These are phyloP conservation scores for Grammothele lineata DNA, from an alignment of 768 basidiomycete species.

Conservation along the genomic window DNA sequence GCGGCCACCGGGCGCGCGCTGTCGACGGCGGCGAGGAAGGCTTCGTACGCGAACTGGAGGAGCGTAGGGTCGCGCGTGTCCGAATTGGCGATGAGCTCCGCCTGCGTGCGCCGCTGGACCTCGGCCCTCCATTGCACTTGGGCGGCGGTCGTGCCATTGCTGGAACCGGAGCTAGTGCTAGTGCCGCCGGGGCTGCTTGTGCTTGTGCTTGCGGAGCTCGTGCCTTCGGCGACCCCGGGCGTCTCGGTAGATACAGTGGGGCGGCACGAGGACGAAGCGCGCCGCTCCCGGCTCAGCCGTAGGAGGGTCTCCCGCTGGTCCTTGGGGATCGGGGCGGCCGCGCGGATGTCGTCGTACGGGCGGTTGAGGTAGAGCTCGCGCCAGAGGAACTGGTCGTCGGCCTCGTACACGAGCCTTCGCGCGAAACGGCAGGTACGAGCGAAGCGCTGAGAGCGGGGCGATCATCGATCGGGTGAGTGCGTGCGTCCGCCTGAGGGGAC, in stretches of 20 bases:
- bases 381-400: conserved; percentile 62
- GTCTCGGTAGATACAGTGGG: too few species aligned
- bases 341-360: conserved; percentile 65
- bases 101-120: conserved; percentile 13
- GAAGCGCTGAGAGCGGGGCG: conserved; percentile 30
- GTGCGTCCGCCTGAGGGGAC: background rate
- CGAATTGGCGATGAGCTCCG: conserved; percentile 5
- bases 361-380: conserved; percentile 53
- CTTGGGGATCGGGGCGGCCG: conserved; percentile 18
- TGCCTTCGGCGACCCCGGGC: too few species aligned
- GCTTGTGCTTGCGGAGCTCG: background rate
- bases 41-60: conserved; percentile 30
- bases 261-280: too few species aligned
- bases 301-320: background rate
- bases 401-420: conserved; percentile 43
- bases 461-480: too few species aligned
- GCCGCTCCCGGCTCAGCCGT: background rate
- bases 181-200: too few species aligned
- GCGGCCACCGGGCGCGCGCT: conserved; percentile 10
- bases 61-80: background rate
- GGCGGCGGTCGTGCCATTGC: background rate
- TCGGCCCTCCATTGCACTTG: conserved; percentile 24
- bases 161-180: too few species aligned
- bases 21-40: conserved; percentile 31
- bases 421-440: conserved; percentile 50